Percentiles rank a stretch among this genome's conserved stretches.
These are phyloP conservation scores for Fusarium begoniae DNA, from an alignment of 2,329 filamentous ascomycete genomes.

Conservation along the genomic window DNA sequence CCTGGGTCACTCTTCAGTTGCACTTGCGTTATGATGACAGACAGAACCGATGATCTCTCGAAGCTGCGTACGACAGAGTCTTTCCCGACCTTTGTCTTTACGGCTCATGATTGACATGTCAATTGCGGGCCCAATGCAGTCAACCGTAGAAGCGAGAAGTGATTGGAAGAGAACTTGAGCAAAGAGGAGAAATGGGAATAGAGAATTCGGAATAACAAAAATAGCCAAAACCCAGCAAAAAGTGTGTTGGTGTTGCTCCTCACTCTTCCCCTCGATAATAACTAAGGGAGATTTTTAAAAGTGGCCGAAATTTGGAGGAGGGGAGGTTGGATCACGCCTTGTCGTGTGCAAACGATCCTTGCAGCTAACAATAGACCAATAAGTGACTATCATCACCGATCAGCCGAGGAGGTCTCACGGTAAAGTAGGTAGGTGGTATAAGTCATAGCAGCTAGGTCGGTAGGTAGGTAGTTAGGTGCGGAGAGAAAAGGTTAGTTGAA, in stretches of 20 bases:
- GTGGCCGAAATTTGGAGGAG: conserved; percentile 14
- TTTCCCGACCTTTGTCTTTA: conserved; percentile 32
- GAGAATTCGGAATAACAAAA: neutral
- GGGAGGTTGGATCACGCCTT: conserved; percentile 30
- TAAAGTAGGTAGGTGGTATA: neutral
- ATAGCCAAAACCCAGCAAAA: neutral
- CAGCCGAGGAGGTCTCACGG: neutral
- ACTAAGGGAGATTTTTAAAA: conserved; percentile 3
- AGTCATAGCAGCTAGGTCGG: neutral
- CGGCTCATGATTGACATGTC: conserved; percentile 35
- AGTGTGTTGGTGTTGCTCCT: conserved; percentile 1
- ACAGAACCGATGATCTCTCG: conserved; percentile 5
- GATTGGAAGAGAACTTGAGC: conserved; percentile 8
- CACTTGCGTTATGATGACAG: conserved; percentile 19
- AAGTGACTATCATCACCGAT: conserved; percentile 9
- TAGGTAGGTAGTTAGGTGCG: neutral
- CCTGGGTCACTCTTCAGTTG: conserved; percentile 13
- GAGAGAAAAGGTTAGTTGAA: neutral
- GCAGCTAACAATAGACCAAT: conserved; percentile 3
- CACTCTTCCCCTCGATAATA: neutral
- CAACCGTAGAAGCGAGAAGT: conserved; percentile 30
- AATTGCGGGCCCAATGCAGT: conserved; percentile 34
- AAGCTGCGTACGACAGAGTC: conserved; percentile 27
- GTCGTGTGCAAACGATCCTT: conserved; percentile 31
- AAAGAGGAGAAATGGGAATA: neutral